Evolutionary conservation across 2,329 filamentous ascomycete genomes (phyloP), one percentile per base, ranked within the genome.

Genomic region (Ceratocystis variospora): DNA sequence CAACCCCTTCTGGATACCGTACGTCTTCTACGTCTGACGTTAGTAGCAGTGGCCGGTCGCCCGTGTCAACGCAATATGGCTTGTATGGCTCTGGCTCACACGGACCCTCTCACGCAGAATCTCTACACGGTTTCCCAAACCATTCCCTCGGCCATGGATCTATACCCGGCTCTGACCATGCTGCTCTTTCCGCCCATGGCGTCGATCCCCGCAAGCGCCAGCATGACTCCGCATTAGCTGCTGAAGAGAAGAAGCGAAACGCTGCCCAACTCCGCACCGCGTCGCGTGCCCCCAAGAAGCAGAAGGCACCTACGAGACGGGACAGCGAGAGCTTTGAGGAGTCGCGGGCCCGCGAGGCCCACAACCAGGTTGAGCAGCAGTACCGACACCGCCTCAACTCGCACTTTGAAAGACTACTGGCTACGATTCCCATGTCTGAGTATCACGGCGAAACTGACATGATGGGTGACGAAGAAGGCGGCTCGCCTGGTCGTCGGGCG

Each of bases 341-440:
- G 69, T 71, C 10, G 66, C 69, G 72, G 65, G 69, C 72, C 1
- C 70, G 73, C 15, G 73, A 71, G 64, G 72, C 72, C 57, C 78
- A 79, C 70, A 79, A 79, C 71, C 75, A 78, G 63, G 77, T 79
- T 7, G 78, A 79, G 72, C 78, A 79, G 70, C 77, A 79, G 70
- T 79, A 79, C 72, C 76, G 78, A 45, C 78, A 79, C 72, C 73
- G 78, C 28, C 75, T 79, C 44, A 79, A 79, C 68, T 72, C 73
- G 1, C 76, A 79, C 70, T 79, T 79, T 66, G 77, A 78, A 70
- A 73, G 73, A 55, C 75, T 79, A 12, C 73, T 79, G 0, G 73
- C 74, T 46, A 75, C 76, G 0, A 73, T 79, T 0, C 77, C 77
- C 1, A 70, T 75, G 65, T 48, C 70, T 37, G 71, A 70, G 55